phyloP scores from a whole-genome alignment of 129 eudicot genomes.

The Kitagawia praeruptora region DNA sequence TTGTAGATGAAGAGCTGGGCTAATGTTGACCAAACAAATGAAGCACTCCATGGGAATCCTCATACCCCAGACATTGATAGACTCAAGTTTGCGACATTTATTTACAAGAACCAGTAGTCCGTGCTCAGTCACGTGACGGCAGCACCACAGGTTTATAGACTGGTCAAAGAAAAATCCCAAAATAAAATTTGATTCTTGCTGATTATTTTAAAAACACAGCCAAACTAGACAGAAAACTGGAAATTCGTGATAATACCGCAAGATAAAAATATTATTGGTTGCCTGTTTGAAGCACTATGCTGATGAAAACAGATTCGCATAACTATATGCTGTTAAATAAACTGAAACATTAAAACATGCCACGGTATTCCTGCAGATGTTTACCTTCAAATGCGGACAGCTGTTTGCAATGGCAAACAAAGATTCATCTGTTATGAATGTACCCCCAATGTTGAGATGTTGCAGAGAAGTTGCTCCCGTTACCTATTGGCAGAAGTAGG shows the following conservation, averaged over 20 bases:
- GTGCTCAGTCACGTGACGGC: slow-evolving; percentile 79
- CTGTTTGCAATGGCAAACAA: slow-evolving; percentile 72
- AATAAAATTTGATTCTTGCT: not conserved
- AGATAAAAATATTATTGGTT: not conserved
- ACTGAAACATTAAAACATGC: not conserved
- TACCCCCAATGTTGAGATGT: slow-evolving; percentile 90
- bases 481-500: slow-evolving; percentile 31
- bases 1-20: slow-evolving; percentile 82
- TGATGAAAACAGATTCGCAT: not conserved
- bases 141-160: slow-evolving; percentile 80
- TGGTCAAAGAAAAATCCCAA: slow-evolving; percentile 11
- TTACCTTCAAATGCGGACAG: slow-evolving; percentile 77
- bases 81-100: slow-evolving; percentile 58
- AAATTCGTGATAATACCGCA: not conserved
- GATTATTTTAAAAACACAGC: not conserved
- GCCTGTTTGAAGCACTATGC: not conserved
- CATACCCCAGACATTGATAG: slow-evolving; percentile 84
- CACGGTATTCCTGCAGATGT: not conserved
- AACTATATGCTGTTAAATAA: not conserved
- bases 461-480: slow-evolving; percentile 73
- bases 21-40: slow-evolving; percentile 44
- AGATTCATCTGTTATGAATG: slow-evolving; percentile 80
- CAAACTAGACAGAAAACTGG: not conserved
- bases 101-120: slow-evolving; percentile 77
- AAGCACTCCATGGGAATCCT: slow-evolving; percentile 75